Evolutionary conservation across 23 red algal genomes (phyloP).

Genomic region (Gracilariopsis chorda): DNA sequence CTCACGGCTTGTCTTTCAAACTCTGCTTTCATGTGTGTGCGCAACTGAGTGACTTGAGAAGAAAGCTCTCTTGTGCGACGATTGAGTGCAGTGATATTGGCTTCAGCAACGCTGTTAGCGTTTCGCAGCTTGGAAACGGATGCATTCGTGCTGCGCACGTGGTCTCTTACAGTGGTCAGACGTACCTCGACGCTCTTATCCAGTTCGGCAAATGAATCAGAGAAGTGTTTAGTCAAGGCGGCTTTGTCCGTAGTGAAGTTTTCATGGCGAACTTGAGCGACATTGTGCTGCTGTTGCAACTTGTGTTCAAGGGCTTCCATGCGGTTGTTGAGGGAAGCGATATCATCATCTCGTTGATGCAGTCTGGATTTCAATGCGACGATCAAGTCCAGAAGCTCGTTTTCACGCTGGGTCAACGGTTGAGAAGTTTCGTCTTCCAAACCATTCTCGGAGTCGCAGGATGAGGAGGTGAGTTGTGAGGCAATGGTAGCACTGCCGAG

Average conservation of each 20-base stretch:
- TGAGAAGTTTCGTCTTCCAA: conserved; percentile 1
- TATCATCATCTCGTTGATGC: conserved; percentile 26
- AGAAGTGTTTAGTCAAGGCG: neutral
- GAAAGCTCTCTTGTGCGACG: neutral
- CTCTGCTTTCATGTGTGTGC: neutral
- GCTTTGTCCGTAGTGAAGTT: neutral
- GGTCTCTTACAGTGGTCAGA: neutral
- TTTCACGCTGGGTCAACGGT: conserved; percentile 3
- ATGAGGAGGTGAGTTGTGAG: neutral
- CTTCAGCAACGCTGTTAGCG: too few relatives aligned
- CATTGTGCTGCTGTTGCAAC: neutral
- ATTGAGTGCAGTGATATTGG: neutral
- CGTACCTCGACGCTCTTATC: neutral
- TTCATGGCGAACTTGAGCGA: neutral
- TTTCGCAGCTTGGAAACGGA: neutral
- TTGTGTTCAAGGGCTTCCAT: neutral
- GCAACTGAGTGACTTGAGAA: neutral
- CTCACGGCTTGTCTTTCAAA: neutral
- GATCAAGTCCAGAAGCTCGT: neutral
- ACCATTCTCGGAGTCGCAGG: neutral
- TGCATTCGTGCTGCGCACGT: neutral
- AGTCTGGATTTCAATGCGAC: neutral
- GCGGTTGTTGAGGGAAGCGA: neutral
- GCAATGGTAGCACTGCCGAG: neutral
- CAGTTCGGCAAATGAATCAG: neutral